Evolutionary conservation across 1,284 basidiomycete species (phyloP), one percentile per base, ranked within the genome.

Genomic region (Trametes polyzona): DNA sequence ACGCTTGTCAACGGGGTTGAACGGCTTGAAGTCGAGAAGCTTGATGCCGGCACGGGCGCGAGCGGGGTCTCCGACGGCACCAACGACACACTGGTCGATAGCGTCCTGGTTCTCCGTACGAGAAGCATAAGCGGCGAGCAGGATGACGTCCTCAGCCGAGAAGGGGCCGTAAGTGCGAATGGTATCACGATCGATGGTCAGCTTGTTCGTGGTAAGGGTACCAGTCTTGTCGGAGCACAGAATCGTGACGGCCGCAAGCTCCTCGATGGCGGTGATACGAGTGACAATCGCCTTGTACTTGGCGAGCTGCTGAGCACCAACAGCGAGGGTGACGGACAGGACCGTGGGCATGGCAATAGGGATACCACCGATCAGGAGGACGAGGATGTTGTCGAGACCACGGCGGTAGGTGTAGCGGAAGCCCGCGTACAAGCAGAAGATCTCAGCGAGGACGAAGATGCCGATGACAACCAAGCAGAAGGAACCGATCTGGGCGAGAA

Each of bases 31-130:
- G 78, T 98, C 95, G 71, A 98, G 82, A 55, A 98, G 87, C 74
- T 93, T 95, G 80, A 98, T 97, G 51, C 95, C 96, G 57, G 83
- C 84, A 66, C 95, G 95, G 59, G 96, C 95, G 62, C 83, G 83
- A 40, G 75, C 46, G 6, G 86, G 69, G 73, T 94, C 90, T 54
- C 88, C 86, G 56, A 96, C 81, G 55, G 94, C 90, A 58, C 83
- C 78, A 53, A 96, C 90, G 64, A 97, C 92, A 67, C 92, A 95
- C 32, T 82, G 76, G 75, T 98, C 96, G 68, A 98, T 98, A 58
- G 96, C 95, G 70, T 98, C 96, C 83, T 96, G 93, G 83, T 98
- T 98, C 86, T 98, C 96, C 52, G 93, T 96, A 76, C 95, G 95
- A 52, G 95, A 98, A 43, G 94, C 93, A 76, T 98, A 98, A 52